These are phyloP conservation scores for Aspergillus fumigatiaffinis DNA, from an alignment of 2,329 filamentous ascomycete genomes.

Conservation along the genomic window DNA sequence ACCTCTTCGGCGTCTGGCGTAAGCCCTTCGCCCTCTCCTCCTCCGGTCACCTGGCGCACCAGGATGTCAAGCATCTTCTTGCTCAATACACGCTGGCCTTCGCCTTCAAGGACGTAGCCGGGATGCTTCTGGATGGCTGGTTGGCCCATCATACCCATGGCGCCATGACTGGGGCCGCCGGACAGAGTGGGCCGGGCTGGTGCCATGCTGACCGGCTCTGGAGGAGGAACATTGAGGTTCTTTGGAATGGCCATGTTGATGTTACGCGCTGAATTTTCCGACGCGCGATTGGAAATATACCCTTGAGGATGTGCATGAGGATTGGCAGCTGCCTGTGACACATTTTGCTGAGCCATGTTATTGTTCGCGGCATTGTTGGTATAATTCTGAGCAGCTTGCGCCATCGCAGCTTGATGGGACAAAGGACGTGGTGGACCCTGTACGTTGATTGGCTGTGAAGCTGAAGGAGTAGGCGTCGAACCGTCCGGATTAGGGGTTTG, in stretches of 20 bases:
- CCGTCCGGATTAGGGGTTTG: slow-evolving; percentile 29
- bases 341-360: slow-evolving; percentile 19
- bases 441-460: slow-evolving; percentile 26
- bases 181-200: slow-evolving; percentile 76
- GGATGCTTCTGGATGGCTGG: slow-evolving; percentile 79
- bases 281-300: slow-evolving; percentile 39
- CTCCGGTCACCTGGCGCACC: slow-evolving; percentile 86
- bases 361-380: slow-evolving; percentile 28
- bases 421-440: slow-evolving; percentile 40
- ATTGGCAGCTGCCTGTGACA: slow-evolving; percentile 28
- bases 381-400: slow-evolving; percentile 42
- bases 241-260: slow-evolving; percentile 80
- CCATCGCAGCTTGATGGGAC: slow-evolving; percentile 45
- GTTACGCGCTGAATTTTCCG: slow-evolving; percentile 41
- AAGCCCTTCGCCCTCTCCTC: slow-evolving; percentile 69
- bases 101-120: slow-evolving; percentile 80
- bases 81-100: slow-evolving; percentile 88
- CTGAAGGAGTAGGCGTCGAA: slow-evolving; percentile 29
- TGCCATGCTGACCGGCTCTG: slow-evolving; percentile 70
- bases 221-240: slow-evolving; percentile 66
- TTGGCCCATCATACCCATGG: slow-evolving; percentile 80
- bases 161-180: slow-evolving; percentile 68
- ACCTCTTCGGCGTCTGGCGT: slow-evolving; percentile 96
- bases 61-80: slow-evolving; percentile 97
- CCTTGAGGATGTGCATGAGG: slow-evolving; percentile 40